Conservation (phyloP, 345 rosid species). For the Pelargonium nanum region DNA sequence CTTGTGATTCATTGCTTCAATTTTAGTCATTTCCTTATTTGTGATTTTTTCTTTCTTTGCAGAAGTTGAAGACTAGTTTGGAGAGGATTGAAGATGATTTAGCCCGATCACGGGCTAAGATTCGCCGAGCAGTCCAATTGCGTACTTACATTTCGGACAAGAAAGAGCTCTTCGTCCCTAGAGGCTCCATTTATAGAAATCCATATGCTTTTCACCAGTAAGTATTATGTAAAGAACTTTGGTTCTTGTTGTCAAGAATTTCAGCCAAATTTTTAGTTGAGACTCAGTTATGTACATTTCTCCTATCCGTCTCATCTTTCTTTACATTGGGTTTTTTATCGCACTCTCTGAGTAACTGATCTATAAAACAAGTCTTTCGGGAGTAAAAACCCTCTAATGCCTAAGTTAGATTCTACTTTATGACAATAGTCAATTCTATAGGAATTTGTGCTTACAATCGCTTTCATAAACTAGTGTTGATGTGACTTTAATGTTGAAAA, state of each 20-base stretch:
- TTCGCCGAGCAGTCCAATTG: constrained; percentile 26
- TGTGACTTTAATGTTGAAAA: neutral
- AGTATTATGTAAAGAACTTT: too few species aligned
- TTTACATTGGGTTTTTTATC: too few species aligned
- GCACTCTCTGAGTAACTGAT: too few species aligned
- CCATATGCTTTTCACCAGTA: constrained; percentile 53
- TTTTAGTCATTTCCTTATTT: too few species aligned
- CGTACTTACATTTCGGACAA: constrained; percentile 27
- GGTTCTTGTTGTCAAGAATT: neutral
- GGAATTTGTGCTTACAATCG: neutral
- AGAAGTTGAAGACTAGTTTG: constrained; percentile 16
- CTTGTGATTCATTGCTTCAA: neutral
- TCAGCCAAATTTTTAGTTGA: neutral
- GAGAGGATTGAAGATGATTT: constrained; percentile 29
- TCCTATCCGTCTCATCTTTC: too few species aligned
- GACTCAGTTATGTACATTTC: neutral
- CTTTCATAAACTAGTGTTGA: neutral
- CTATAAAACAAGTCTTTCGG: too few species aligned
- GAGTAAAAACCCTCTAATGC: too few species aligned
- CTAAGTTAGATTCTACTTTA: too few species aligned
- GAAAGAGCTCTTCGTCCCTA: constrained; percentile 31
- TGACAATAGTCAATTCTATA: neutral
- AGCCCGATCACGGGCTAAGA: constrained; percentile 36
- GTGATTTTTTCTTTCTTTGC: neutral
- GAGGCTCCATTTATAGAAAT: constrained; percentile 43